These are phyloP conservation scores for Martensiomyces pterosporus DNA, from an alignment of 192 early-diverging fungal species.

Conservation along the genomic window DNA sequence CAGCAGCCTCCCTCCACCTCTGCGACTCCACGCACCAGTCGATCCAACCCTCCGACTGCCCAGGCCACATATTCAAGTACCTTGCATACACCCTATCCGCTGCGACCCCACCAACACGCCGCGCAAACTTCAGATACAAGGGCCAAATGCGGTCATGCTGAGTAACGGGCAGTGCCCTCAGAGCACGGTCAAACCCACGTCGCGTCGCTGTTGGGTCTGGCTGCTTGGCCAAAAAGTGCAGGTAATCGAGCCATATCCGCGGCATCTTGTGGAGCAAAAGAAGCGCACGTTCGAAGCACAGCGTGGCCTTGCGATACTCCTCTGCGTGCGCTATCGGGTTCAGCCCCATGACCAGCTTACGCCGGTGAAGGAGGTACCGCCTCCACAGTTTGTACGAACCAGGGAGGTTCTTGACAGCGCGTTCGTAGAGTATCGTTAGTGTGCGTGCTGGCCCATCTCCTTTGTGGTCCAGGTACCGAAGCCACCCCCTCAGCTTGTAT, in stretches of 20 bases:
- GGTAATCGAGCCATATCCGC: conserved; percentile 84
- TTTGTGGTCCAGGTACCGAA: conserved; percentile 89
- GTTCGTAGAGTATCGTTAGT: conserved; percentile 74
- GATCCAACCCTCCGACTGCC: conserved; percentile 70
- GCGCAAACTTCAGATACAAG: conserved; percentile 77
- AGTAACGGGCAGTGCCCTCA: conserved; percentile 85
- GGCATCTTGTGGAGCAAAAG: conserved; percentile 97
- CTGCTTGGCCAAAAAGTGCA: conserved; percentile 62
- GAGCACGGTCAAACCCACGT: conserved; percentile 85
- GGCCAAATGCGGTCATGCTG: conserved; percentile 91
- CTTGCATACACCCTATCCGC: conserved; percentile 75
- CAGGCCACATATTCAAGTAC: conserved; percentile 83
- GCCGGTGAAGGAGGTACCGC: conserved; percentile 70
- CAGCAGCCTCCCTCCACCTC: conserved; percentile 74
- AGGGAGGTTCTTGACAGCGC: conserved; percentile 81
- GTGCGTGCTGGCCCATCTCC: conserved; percentile 33
- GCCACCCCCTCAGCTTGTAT: conserved; percentile 75
- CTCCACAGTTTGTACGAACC: conserved; percentile 98
- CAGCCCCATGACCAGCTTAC: conserved; percentile 33
- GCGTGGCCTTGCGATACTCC: conserved; percentile 63
- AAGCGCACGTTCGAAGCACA: conserved; percentile 83
- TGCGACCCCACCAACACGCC: conserved; percentile 72
- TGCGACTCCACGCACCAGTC: conserved; percentile 62
- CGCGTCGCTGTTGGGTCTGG: conserved; percentile 66
- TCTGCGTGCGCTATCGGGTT: conserved; percentile 55